Conservation (phyloP, 352 stramenopile species). For the Phytophthora ohioensis region DNA sequence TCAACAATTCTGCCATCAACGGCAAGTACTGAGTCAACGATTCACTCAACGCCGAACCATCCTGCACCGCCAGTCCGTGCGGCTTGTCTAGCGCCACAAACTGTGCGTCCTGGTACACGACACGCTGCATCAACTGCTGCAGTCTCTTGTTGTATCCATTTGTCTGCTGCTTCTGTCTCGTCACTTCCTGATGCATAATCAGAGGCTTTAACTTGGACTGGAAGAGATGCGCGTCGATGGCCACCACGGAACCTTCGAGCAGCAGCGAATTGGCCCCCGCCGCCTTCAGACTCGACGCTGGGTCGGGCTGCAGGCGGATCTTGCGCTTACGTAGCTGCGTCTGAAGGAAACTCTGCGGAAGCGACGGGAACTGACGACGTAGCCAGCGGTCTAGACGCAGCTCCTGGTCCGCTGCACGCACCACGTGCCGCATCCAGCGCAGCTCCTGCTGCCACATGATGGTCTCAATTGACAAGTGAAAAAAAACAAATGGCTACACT, state of each 20-base stretch:
- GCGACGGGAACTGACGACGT: conserved; percentile 52
- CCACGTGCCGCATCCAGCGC: conserved; percentile 61
- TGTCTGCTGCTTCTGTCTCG: conserved; percentile 11
- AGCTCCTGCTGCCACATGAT: conserved; percentile 48
- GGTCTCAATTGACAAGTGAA: neutral
- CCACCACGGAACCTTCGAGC: conserved; percentile 48
- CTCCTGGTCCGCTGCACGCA: conserved; percentile 57
- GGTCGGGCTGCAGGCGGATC: conserved; percentile 52
- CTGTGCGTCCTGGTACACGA: conserved; percentile 64
- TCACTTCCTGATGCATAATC: neutral
- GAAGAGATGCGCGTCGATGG: conserved; percentile 66
- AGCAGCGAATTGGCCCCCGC: conserved; percentile 50
- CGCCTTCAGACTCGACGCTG: neutral
- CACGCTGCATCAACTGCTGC: conserved; percentile 39
- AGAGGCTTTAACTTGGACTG: conserved; percentile 33
- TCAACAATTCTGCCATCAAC: conserved; percentile 41
- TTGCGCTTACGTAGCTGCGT: conserved; percentile 71
- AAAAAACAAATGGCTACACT: conserved; percentile 9
- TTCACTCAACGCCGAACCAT: conserved; percentile 50
- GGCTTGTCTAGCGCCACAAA: conserved; percentile 79
- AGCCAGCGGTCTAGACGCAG: conserved; percentile 81
- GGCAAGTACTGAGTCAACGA: conserved; percentile 62
- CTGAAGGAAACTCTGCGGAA: conserved; percentile 72
- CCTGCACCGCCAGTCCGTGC: conserved; percentile 71
- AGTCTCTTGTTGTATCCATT: conserved; percentile 16